A percentile compares a stretch with the other conserved stretches of the same genome.
Conservation (phyloP, 179 eudicot genomes). For the Silene noctiflora region DNA sequence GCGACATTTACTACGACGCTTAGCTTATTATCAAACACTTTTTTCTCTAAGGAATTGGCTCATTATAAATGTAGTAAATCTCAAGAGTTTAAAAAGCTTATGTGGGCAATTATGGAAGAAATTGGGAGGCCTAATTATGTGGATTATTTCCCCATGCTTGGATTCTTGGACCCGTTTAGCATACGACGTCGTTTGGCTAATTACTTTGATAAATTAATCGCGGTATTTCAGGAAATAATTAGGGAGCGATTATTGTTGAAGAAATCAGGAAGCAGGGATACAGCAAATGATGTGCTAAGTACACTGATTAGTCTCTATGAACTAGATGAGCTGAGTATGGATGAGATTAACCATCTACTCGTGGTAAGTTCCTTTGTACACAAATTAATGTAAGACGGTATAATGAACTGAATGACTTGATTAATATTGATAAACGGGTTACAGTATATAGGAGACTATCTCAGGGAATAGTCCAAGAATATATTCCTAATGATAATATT, state of each 20-base stretch:
- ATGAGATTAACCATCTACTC: constrained; percentile 33
- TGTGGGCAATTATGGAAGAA: constrained; percentile 33
- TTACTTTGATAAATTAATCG: constrained; percentile 29
- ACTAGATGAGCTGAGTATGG: constrained; percentile 30
- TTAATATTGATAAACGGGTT: no score
- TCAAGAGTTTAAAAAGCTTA: constrained; percentile 29
- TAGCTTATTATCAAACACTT: constrained; percentile 30
- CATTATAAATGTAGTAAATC: constrained; percentile 22
- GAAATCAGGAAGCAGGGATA: not conserved
- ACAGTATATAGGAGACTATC: no score
- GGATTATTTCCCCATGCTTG: constrained; percentile 30
- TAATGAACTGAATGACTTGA: no score
- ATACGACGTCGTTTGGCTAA: constrained; percentile 25
- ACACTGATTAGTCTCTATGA: constrained; percentile 23
- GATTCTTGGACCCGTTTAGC: constrained; percentile 25
- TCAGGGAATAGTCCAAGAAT: no score
- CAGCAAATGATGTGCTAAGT: constrained; percentile 26
- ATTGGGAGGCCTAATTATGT: constrained; percentile 32
- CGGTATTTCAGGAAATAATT: constrained; percentile 27
- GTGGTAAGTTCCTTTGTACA: constrained; percentile 34
- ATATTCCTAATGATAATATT: no score
- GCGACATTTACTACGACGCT: constrained; percentile 34
- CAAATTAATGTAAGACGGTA: no score
- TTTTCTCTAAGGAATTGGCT: constrained; percentile 31
- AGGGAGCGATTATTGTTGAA: constrained; percentile 4